Evolutionary conservation across 768 basidiomycete genomes (phyloP), one percentile per base, ranked within the genome.

Genomic region (Panellus pusillus): DNA sequence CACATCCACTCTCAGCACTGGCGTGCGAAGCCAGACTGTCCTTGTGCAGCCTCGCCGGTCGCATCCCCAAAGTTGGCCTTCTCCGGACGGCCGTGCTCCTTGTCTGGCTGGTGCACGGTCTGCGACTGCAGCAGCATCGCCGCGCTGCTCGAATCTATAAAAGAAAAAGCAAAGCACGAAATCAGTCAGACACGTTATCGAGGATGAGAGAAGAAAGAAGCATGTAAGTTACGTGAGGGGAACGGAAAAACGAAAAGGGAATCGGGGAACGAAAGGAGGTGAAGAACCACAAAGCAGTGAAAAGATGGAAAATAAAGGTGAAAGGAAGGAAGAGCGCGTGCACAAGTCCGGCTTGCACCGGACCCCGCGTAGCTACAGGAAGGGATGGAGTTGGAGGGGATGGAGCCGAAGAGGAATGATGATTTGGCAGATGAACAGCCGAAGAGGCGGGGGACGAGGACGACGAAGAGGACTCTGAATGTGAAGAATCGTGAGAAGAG

Each of bases 81-180:
- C 14, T 72, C 66, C 4, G 76, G 76, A n/a, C 75, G 68, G 28
- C 66, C 75, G 44, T 74, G 72, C 6, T 71, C 70, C 48, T 71
- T 64, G 44, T 76, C 76, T 4, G 74, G 73, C 31, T 74, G 72
- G 52, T 70, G 63, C 4, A 66, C 36, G 13, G 54, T 62, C 20
- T 1, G 4, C 1, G 14, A 28, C 40, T 66, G 60, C 32, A 55
- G 45, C n/a, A 73, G 61, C 43, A 60, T 61, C 9, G 58, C 64
- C n/a, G 67, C 56, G 17, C 50, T 54, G 38, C 58, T 66, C 63
- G 52, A 12, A 14, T 51, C 62, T 63, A 24, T 3, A 44, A n/a
- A 24, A 50, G 24, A 17, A 44, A 47, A 15, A 44, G 17, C 15
- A 8, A 32, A 15, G 14, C 6, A 14, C 2, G 29, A 17, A 48